Conservation (phyloP, 805 yeast genomes). For the Starmerella bombi region DNA sequence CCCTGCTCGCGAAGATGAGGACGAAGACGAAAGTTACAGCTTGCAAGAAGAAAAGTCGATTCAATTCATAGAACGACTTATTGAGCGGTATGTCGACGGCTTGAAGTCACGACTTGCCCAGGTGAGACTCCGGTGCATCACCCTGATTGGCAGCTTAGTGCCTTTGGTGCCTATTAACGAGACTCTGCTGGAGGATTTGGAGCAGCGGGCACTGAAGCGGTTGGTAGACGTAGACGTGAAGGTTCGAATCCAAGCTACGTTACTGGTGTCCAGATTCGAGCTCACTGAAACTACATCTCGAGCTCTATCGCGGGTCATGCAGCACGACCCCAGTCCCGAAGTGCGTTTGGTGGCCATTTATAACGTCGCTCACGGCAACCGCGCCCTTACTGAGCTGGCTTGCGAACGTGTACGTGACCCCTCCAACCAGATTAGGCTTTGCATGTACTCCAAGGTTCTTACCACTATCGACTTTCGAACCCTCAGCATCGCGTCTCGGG, state of each 20-base stretch:
- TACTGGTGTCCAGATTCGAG: conserved; percentile 65
- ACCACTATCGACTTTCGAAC: conserved; percentile 51
- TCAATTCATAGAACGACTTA: conserved; percentile 12
- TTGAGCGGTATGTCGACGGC: conserved; percentile 44
- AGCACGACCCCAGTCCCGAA: conserved; percentile 74
- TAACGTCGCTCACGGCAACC: conserved; percentile 44
- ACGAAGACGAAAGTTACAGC: conserved; percentile 1
- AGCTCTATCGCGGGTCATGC: conserved; percentile 34
- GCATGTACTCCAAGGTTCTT: conserved; percentile 55
- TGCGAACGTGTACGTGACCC: conserved; percentile 75
- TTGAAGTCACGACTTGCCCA: conserved; percentile 59
- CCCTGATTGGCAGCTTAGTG: conserved; percentile 64
- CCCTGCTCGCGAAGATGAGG: conserved; percentile 59
- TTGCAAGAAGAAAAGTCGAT: conserved; percentile 1
- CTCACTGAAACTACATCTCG: conserved; percentile 30
- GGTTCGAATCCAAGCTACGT: conserved; percentile 76
- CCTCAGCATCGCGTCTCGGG: conserved; percentile 44
- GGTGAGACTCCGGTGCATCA: conserved; percentile 65
- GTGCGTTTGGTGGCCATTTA: conserved; percentile 75
- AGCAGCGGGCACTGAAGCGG: conserved; percentile 48
- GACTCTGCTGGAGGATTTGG: conserved; percentile 50
- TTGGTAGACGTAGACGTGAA: conserved; percentile 52
- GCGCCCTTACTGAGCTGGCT: conserved; percentile 32
- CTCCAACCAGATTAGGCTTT: conserved; percentile 55
- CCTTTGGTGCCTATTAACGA: conserved; percentile 64